Evolutionary conservation across 164 flowering plant species (phyloP).

Genomic region (Sedum album): DNA sequence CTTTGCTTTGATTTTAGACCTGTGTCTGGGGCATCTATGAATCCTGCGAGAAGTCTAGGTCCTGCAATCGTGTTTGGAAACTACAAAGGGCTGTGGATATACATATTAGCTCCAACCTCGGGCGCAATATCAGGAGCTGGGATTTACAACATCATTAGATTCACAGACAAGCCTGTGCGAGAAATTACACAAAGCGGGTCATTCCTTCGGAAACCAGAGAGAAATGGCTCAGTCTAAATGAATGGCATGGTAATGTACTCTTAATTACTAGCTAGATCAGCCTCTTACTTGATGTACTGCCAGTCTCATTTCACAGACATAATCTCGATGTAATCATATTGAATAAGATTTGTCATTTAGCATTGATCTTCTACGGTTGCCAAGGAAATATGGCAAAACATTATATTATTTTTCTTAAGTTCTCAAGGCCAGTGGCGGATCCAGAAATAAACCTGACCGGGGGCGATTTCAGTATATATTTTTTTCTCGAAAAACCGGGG

Average conservation of each 20-base stretch:
- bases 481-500: too few relatives aligned
- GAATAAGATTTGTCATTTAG: not conserved
- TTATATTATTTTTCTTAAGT: not conserved
- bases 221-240: not conserved
- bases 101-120: constrained; percentile 34
- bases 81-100: constrained; percentile 21
- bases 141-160: constrained; percentile 69
- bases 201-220: constrained; percentile 25
- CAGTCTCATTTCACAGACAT: not conserved
- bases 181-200: constrained; percentile 58
- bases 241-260: not conserved
- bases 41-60: constrained; percentile 83
- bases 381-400: not conserved
- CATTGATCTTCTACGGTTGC: not conserved
- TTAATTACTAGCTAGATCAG: not conserved
- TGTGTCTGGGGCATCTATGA: constrained; percentile 84
- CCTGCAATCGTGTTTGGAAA: constrained; percentile 55
- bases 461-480: too few relatives aligned
- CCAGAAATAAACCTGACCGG: too few relatives aligned
- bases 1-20: constrained; percentile 48
- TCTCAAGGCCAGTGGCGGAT: too few relatives aligned
- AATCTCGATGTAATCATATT: not conserved
- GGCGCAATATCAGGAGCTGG: constrained; percentile 67
- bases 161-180: constrained; percentile 62
- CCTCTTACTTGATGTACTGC: not conserved